Base-by-base conservation (phyloP, 148 eudicot genomes). In the Fagopyrum tataricum region DNA sequence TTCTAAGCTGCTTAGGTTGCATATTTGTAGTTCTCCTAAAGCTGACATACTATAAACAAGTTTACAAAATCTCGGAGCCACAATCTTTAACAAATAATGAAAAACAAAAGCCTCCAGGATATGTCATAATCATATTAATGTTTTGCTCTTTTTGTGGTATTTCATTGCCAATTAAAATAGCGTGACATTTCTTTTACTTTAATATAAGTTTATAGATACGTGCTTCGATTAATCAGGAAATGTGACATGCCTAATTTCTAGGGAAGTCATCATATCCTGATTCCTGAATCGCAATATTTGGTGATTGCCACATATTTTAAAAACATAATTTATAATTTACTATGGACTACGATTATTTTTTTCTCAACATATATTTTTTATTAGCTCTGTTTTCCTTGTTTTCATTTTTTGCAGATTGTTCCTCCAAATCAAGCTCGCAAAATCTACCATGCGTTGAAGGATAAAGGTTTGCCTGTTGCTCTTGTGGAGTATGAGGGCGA, bases 401-500 rank as follows among this genome's bases (percentile, higher is more conserved):
- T 71, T 71, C 26, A 14, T 7, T 64, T 48, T 64, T 72, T 77
- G 64, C 75, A 94, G 98, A 88, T 94, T 80, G 98, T 94, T 20
- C 90, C 85, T 6, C 98, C 97, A 26, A 82, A 76, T 71, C 98
- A 94, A 82, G 87, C 98, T 74, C 96, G 91, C 44, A 84, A 74
- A 79, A 94, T 91, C 72, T 91, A 91, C 85, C 74, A 80, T 62
- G 97, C 97, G 1, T 74, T 94, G 84, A 91, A 94, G 78, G 85
- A 79, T 15, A 94, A 94, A 82, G 97, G 97, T 39, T 58, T 89
- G 74, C 97, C 98, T 37, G 98, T 94, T 77, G 97, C 98, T 74
- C 88, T 91, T 68, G 90, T 94, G 69, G 97, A 91, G 81, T 94
- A 91, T 79, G 96, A 89, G 84, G 96, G 97, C 69, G 98, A 94